Base-by-base conservation (phyloP, 2,329 filamentous ascomycete genomes). In the Aspergillus puulaauensis region DNA sequence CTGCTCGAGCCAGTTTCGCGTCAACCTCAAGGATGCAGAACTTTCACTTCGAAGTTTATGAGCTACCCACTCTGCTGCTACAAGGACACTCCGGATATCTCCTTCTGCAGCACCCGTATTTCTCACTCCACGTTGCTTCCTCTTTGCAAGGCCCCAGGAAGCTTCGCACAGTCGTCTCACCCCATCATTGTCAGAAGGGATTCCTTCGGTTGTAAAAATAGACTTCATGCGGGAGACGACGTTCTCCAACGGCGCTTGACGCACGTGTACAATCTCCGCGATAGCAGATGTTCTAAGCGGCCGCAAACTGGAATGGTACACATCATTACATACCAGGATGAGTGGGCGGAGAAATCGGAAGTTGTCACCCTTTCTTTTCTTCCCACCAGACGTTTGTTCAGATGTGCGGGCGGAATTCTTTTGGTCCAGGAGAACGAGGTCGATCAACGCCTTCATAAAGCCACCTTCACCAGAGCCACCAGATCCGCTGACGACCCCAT, bases 321-420 rank as follows among this genome's bases (percentile, higher is more conserved):
- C 86, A 72, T 99, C 96, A 68, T 99, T 99, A 79, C 95, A 99
- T 66, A 99, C 95, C 48, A 99, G 81, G 51, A 99, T 91, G 31
- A 99, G 80, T 0, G 95, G 95, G 46, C 95, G 84, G 76, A 96
- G 84, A 61, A 97, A 83, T 43, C 90, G 85, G 70, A 99, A 99
- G 58, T 88, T 89, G 68, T 98, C 93, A 0, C 88, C 88, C 71
- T 91, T 93, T 73, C 85, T 91, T 59, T 81, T 75, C 43, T 66
- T 73, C 44, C 64, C 63, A 11, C 57, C 61, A 1, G 63, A 57
- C 2, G 61, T 63, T 43, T 66, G 62, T 48, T 75, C 70, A 3
- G 64, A 56, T 8, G 66, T 64, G 15, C 65, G 69, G 39, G 69
- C 75, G 1, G 80, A 82, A 66, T 97, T 97, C 76, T 88, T 92